A percentile compares a stretch with the other conserved stretches of the same genome.
Conservation (phyloP, 306 rosid species). For the Quercus berberidifolia region DNA sequence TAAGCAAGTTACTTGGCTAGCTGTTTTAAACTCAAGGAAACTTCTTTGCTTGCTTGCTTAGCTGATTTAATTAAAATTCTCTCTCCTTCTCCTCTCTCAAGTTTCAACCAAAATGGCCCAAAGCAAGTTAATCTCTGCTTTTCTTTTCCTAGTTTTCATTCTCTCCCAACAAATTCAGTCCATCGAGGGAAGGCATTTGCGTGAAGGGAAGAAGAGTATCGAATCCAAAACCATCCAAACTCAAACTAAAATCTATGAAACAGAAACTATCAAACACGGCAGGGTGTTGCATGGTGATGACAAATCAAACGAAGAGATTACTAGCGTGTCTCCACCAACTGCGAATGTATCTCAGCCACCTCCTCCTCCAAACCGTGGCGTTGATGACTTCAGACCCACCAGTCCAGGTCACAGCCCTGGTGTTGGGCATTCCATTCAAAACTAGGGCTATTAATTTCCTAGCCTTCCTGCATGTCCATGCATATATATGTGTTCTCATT, state of each 20-base stretch:
- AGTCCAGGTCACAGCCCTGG: slow-evolving; percentile 75
- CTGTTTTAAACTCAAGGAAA: neutral
- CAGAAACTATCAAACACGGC: neutral
- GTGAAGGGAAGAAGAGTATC: neutral
- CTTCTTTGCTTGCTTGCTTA: neutral
- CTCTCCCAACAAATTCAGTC: slow-evolving; percentile 11
- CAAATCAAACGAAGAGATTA: neutral
- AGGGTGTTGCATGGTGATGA: neutral
- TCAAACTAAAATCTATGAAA: neutral
- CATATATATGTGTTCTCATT: no score
- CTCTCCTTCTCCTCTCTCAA: neutral
- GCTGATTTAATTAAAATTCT: neutral
- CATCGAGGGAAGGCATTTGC: slow-evolving; percentile 35
- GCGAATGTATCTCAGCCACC: slow-evolving; percentile 13
- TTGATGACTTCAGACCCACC: slow-evolving; percentile 52
- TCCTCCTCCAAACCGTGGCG: slow-evolving; percentile 23
- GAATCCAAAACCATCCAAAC: slow-evolving; percentile 7
- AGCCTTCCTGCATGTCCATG: no score
- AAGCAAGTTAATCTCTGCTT: slow-evolving; percentile 8
- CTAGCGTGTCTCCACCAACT: slow-evolving; percentile 14
- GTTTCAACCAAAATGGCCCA: slow-evolving; percentile 21
- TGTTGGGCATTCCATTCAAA: slow-evolving; percentile 43
- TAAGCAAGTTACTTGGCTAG: no score
- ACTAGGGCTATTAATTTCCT: slow-evolving; percentile 3
- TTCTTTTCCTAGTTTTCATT: slow-evolving; percentile 19